Evolutionary conservation across 495 filamentous ascomycete genomes (phyloP), one percentile per base, ranked within the genome.

Genomic region (Chaetomidium leptoderma): DNA sequence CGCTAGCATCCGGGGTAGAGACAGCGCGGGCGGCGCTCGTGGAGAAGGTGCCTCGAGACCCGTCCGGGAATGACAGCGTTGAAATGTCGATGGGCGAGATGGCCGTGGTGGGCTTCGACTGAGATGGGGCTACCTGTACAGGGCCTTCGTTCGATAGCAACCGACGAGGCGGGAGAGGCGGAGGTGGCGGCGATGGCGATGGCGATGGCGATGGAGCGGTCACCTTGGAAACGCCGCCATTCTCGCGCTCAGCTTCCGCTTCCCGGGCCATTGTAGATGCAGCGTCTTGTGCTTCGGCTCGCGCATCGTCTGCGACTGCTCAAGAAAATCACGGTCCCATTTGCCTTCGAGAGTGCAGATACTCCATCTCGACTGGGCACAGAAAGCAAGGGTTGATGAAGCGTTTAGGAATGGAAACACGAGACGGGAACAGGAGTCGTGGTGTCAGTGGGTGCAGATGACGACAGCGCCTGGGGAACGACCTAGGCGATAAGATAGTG

Each of bases 51-150:
- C 85, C 82, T 55, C 80, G 79, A 30, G 80, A 81, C 14, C 81
- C 81, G 65, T 87, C 84, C n/a, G 82, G 80, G 60, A 86, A 82
- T n/a, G 85, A 79, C 46, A 89, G 76, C 1, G 86, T 86, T 51
- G 86, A 82, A 48, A 91, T 85, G 60, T 92, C 90, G 61, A 87
- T 82, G 11, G 87, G 79, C 0, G 89, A 89, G 13, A 97, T 63
- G 7, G 90, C 90, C 0, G 90, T 96, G 10, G 92, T 97, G 30
- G 91, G 83, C 58, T 84, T 84, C 3, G 86, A 86, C 54, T 84
- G 87, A 36, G 57, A 35, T 1, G 60, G 58, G 14, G 65, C 55
- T 61, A 93, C 70, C 54, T 75, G 65, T 24, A 68, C 55, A 32
- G 61, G 48, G 30, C 66, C 70, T 11, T 68, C 70, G 21, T 50